Base-by-base conservation (phyloP, 2,329 filamentous ascomycete species). In the Lachnellula arida region DNA sequence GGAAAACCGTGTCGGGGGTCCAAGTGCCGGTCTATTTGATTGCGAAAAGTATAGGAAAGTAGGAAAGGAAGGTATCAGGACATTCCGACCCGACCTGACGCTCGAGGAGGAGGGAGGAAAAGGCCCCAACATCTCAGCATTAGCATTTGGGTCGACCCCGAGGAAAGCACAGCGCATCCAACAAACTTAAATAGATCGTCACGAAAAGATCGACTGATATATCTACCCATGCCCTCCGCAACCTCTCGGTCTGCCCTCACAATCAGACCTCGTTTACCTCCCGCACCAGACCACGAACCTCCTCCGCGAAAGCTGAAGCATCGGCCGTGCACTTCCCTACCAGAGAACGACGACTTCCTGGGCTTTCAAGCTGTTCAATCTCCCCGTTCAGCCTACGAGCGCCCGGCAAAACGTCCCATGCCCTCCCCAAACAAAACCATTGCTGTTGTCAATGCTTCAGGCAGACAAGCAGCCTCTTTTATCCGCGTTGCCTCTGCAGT, bases 361-460 rank as follows among this genome's bases (percentile, higher is more conserved):
- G 35, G 42, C 22, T 60, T 62, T 46, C 56, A 60, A 11, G 51
- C 58, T 2, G 57, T 64, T n/a, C 55, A 60, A 11, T n/a, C 49
- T 54, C 23, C 64, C 57, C 11, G 42, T 52, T 17, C 40, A 48
- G 47, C 37, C 35, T 52, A 49, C 49, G 57, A 60, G 17, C 63
- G 67, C n/a, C 66, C 67, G 3, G 43, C 60, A 2, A 70, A 70
- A 63, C 59, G 67, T 60, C 61, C 67, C 56, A 68, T 70, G 67
- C 65, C 64, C 42, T 63, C 65, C 49, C 67, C 68, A 42, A 60
- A 53, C 32, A 59, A 65, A 47, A 94, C 89, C 54, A 91, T 96
- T 68, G 93, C 92, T 70, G 87, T 96, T 69, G 92, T 97, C 76
- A 97, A 97, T 75, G 91, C 91, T 70, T 93, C 91, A 71, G 94